phyloP scores from a whole-genome alignment of 805 yeast species.

The Nakazawaea wickerhamii region DNA sequence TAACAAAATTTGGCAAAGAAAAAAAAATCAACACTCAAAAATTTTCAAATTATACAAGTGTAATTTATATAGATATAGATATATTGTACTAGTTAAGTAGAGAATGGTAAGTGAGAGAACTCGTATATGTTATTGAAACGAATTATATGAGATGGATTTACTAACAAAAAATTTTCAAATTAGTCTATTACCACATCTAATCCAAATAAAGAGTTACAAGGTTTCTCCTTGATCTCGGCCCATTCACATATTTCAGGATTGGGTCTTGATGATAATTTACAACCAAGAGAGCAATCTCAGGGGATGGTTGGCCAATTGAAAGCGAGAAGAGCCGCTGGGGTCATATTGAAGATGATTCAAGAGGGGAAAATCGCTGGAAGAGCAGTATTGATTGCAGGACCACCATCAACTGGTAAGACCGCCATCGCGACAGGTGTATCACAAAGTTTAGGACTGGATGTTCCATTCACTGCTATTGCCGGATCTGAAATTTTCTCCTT shows the following conservation, averaged over 20 bases:
- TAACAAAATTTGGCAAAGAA: not conserved
- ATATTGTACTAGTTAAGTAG: too few relatives aligned
- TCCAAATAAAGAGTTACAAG: constrained; percentile 13
- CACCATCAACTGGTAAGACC: constrained; percentile 98
- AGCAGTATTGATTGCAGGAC: constrained; percentile 94
- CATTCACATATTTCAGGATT: constrained; percentile 96
- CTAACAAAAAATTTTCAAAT: constrained; percentile 6
- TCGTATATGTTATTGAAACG: too few relatives aligned
- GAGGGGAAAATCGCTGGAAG: constrained; percentile 95
- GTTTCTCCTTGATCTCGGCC: constrained; percentile 67
- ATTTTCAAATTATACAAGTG: too few relatives aligned
- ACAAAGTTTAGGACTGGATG: constrained; percentile 66
- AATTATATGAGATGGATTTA: not conserved
- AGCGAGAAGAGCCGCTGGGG: constrained; percentile 96
- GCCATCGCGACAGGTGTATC: constrained; percentile 95
- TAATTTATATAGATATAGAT: too few relatives aligned
- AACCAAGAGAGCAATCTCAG: constrained; percentile 75
- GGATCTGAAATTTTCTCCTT: constrained; percentile 92
- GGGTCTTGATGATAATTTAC: constrained; percentile 89
- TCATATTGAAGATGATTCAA: constrained; percentile 86
- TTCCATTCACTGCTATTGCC: constrained; percentile 92
- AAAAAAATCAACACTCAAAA: constrained; percentile 4
- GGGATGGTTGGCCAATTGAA: constrained; percentile 98
- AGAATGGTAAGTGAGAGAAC: constrained; percentile 5
- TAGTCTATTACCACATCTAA: constrained; percentile 17